Percentiles rank a stretch among this genome's conserved stretches.
phyloP scores from a whole-genome alignment of 2,329 filamentous ascomycete species.

The Mollisia scopiformis region DNA sequence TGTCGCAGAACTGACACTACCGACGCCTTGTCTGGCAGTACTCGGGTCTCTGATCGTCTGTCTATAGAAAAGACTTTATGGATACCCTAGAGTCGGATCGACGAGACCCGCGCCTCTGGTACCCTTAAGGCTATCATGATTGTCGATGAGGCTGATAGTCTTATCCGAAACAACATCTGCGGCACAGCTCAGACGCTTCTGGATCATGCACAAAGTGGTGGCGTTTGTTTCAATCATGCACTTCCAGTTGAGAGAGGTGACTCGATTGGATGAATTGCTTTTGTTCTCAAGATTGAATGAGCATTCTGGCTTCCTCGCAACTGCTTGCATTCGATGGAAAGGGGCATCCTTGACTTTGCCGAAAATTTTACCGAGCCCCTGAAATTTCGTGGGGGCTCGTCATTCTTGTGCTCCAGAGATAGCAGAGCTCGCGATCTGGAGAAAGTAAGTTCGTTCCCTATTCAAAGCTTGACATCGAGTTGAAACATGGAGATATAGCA shows the following conservation, averaged over 20 bases:
- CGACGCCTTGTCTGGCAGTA: not conserved
- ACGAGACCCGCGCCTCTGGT: not conserved
- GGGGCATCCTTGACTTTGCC: not conserved
- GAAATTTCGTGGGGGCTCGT: not conserved
- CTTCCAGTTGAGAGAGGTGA: not conserved
- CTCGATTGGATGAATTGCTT: not conserved
- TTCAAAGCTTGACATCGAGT: too few species aligned
- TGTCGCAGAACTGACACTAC: constrained; percentile 5
- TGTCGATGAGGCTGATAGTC: not conserved
- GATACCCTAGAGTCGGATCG: constrained; percentile 1
- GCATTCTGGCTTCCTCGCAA: not conserved
- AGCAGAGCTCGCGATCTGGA: too few species aligned
- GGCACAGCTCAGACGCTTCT: not conserved
- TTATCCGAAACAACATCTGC: constrained; percentile 5
- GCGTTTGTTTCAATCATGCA: not conserved
- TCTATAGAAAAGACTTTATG: not conserved
- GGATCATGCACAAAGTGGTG: not conserved
- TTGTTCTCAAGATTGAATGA: not conserved
- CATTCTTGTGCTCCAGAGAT: too few species aligned
- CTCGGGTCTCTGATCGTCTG: not conserved
- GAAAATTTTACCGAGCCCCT: not conserved
- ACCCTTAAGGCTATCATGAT: not conserved
- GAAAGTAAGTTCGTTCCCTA: too few species aligned
- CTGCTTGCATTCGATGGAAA: not conserved
- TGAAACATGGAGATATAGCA: too few species aligned